Base-by-base conservation (phyloP, 192 early-diverging fungal genomes). In the Phycomyces blakesleeanus region DNA sequence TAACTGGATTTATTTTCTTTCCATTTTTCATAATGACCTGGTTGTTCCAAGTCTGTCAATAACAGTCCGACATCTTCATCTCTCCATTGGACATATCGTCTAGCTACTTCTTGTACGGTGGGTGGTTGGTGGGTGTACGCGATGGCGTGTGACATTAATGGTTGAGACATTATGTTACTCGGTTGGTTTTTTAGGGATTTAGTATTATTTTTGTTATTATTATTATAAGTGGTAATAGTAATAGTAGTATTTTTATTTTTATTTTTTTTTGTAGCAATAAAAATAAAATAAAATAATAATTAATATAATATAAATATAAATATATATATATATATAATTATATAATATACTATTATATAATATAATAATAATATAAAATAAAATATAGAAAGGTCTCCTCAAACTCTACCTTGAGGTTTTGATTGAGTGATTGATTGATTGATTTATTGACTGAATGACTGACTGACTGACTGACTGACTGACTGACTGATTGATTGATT, bases 71-170 rank as follows among this genome's bases (percentile, higher is more conserved):
- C 63, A 47, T 65, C 63, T 5, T 65, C 63, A 18, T 57, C 53
- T 37, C 49, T 65, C 63, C 63, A 65, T 50, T 65, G 63, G n/a
- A 65, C 55, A 29, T 65, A 65, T 1, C 63, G 63, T 38, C 63
- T 26, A 10, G 63, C 27, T 50, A 41, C 37, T 29, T 63, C 61
- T 39, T 49, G 38, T 5, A 24, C 53, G 22, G 11, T n/a, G 21
- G 10, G 15, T 49, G 24, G 5, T 54, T 27, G 15, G 20, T 24
- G 40, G 11, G 18, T 42, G 4, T 39, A 39, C 8, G 18, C 29
- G n/a, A 18, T 49, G 59, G 21, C 51, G 50, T 38, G 25, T 41
- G 34, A 47, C 44, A 47, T 47, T 14, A 18, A 3, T 14, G 44
- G 44, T 47, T 47, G 44, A n/a, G 44, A 47, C 57, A 59, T 59